phyloP scores from a whole-genome alignment of 306 rosid genomes.

The Alnus rubra region DNA sequence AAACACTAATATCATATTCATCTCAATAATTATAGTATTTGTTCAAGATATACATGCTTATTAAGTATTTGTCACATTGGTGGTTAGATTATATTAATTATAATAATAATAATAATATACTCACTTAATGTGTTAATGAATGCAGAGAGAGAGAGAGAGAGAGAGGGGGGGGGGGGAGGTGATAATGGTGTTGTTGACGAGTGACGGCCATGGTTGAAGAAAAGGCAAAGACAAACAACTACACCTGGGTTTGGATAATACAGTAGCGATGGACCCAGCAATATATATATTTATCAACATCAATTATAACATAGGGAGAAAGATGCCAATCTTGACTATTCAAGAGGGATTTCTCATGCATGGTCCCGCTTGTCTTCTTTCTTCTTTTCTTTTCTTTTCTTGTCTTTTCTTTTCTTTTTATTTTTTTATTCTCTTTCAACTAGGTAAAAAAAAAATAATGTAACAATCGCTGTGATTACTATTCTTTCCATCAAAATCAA shows the following conservation, averaged over 20 bases:
- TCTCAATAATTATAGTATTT: too few relatives aligned
- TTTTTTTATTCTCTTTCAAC: neutral
- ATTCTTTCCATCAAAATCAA: neutral
- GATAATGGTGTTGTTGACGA: constrained; percentile 25
- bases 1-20: too few relatives aligned
- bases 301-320: constrained; percentile 28
- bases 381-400: neutral
- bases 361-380: constrained; percentile 17
- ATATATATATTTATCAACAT: constrained; percentile 27
- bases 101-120: too few relatives aligned
- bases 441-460: neutral
- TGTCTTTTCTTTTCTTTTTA: neutral
- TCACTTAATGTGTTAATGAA: neutral
- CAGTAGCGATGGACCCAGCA: constrained; percentile 31
- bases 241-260: constrained; percentile 35
- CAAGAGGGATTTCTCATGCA: constrained; percentile 15
- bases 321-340: constrained; percentile 22
- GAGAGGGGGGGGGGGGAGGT: neutral
- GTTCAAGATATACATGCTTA: too few relatives aligned
- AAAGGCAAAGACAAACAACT: constrained; percentile 37
- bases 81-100: constrained; percentile 20
- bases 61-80: too few relatives aligned
- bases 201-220: constrained; percentile 22
- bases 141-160: constrained; percentile 10
- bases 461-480: neutral